A percentile compares a stretch with the other conserved stretches of the same genome.
Evolutionary conservation across 768 basidiomycete species (phyloP).

Genomic region (Scleroderma bovista): DNA sequence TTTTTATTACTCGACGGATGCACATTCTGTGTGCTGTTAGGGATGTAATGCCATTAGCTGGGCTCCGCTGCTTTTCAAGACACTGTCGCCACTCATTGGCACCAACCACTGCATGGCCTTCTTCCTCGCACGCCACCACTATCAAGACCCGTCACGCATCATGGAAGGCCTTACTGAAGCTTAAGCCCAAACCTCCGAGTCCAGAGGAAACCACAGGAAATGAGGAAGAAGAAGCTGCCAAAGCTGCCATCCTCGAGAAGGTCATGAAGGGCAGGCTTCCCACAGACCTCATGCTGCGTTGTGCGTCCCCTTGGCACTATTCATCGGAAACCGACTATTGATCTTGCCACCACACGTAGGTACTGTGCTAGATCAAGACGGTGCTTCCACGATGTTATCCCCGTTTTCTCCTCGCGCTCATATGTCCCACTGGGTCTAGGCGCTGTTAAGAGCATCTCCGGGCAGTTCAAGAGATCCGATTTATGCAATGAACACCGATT

Average conservation of each 20-base stretch:
- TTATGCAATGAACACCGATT: slow-evolving; percentile 82
- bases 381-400: slow-evolving; percentile 33
- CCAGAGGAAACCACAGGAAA: slow-evolving; percentile 23
- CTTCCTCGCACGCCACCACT: not conserved
- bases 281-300: slow-evolving; percentile 85
- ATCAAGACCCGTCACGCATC: slow-evolving; percentile 13
- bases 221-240: slow-evolving; percentile 66
- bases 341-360: slow-evolving; percentile 42
- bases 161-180: slow-evolving; percentile 24
- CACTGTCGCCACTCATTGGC: not conserved
- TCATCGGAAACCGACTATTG: slow-evolving; percentile 4
- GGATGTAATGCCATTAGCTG: slow-evolving; percentile 32
- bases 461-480: slow-evolving; percentile 87
- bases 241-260: slow-evolving; percentile 73
- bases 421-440: slow-evolving; percentile 42
- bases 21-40: slow-evolving; percentile 18
- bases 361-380: slow-evolving; percentile 82
- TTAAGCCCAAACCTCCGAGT: not conserved
- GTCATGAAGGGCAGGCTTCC: slow-evolving; percentile 85
- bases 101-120: too few relatives aligned
- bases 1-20: not conserved
- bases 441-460: slow-evolving; percentile 81
- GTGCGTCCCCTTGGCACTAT: slow-evolving; percentile 44
- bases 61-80: not conserved
- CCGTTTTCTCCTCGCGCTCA: slow-evolving; percentile 5